Base-by-base conservation (phyloP, 2,329 filamentous ascomycete species). In the Neurospora sp. region DNA sequence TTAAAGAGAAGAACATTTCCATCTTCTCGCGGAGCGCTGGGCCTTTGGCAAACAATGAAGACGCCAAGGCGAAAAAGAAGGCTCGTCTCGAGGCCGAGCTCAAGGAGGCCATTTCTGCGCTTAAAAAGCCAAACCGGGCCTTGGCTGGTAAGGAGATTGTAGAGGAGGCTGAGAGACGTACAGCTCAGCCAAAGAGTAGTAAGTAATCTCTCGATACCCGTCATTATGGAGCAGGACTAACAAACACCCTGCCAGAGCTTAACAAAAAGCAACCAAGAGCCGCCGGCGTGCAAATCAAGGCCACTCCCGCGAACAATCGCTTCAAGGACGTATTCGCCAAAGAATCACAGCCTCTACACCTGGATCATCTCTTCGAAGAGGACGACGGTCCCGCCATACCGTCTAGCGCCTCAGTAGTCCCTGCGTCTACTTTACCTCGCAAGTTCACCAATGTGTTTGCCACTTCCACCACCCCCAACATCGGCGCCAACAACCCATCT, bases 121-220 rank as follows among this genome's bases (percentile, higher is more conserved):
- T 95, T 57, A 89, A 91, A 77, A 92, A 89, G 78, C 92, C 92
- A 0, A 93, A 95, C 75, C 87, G 92, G 66, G 85, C 87, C 28
- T 83, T 91, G 52, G 90, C 89, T 12, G 88, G 88, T 39, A 89
- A 88, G 74, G 85, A 88, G 43, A 83, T 91, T 70, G 87, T 86
- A 3, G 90, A 92, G 73, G 89, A 87, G 36, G 85, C 87, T 4
- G 90, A 93, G 77, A 86, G 85, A 74, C 86, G 89, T 69, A 81
- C 83, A 5, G 82, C 82, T 15, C 80, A 82, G 66, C 77, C 81
- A 36, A 81, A 80, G 76, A 89, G 87, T 62, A 62, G 52, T 88
- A 80, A 79, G 84, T 79, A 12, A 69, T n/a, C 46, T 37, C 23
- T 11, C 6, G 4, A n/a, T 4, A 12, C n/a, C 3, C 8, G 17